These are phyloP conservation scores for Lipomyces kockii DNA, from an alignment of 805 yeast genomes.

Conservation along the genomic window DNA sequence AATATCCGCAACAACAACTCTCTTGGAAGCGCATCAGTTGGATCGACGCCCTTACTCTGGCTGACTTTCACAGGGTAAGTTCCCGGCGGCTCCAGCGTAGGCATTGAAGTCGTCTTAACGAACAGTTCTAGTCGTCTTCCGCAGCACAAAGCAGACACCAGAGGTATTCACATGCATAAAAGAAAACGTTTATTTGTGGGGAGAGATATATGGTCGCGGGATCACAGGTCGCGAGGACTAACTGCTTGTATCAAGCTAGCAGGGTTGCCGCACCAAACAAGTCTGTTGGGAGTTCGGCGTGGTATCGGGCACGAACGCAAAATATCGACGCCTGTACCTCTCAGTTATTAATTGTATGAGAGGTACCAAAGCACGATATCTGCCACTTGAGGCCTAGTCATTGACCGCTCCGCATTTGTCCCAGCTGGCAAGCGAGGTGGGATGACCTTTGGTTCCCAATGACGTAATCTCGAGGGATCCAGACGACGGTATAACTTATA, in stretches of 20 bases:
- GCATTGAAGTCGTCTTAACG: neutral
- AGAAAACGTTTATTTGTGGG: neutral
- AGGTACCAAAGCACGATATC: neutral
- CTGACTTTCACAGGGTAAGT: neutral
- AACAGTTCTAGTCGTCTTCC: neutral
- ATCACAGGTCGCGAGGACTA: neutral
- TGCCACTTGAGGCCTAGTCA: neutral
- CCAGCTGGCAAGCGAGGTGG: neutral
- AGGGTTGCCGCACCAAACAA: neutral
- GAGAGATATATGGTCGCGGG: neutral
- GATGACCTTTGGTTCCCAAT: neutral
- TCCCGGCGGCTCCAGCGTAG: neutral
- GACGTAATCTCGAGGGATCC: neutral
- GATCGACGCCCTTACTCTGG: slow-evolving; percentile 3
- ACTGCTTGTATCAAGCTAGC: neutral
- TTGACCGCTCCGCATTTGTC: neutral
- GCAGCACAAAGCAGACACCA: neutral
- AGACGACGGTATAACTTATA: neutral
- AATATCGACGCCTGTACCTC: neutral
- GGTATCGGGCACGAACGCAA: neutral
- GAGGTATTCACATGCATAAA: neutral
- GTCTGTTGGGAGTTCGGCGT: neutral
- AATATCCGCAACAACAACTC: slow-evolving; percentile 19
- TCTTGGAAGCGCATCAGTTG: slow-evolving; percentile 15
- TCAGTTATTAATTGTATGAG: neutral